These are phyloP conservation scores for Hygrocybe punicea DNA, from an alignment of 768 basidiomycete genomes.

Conservation along the genomic window DNA sequence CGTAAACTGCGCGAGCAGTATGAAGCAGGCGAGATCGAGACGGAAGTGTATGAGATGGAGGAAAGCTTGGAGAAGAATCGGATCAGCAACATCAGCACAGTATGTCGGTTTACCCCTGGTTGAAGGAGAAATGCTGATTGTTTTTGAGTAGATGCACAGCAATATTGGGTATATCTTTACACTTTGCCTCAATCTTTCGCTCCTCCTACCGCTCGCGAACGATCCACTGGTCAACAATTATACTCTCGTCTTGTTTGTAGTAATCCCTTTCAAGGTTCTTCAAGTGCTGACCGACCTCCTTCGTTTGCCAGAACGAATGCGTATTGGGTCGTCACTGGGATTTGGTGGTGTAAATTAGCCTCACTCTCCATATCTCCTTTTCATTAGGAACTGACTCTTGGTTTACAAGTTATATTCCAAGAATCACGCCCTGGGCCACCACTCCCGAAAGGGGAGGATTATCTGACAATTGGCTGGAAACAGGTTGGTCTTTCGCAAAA, in stretches of 20 bases:
- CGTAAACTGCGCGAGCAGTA: constrained; percentile 52
- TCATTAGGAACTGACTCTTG: neutral
- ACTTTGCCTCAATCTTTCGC: constrained; percentile 61
- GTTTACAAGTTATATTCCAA: constrained; percentile 67
- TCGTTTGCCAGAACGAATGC: constrained; percentile 51
- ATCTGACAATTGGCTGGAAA: constrained; percentile 83
- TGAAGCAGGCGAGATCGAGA: constrained; percentile 55
- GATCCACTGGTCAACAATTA: constrained; percentile 73
- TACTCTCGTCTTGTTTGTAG: constrained; percentile 63
- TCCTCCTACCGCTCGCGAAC: constrained; percentile 58
- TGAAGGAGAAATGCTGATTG: neutral
- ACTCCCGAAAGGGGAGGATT: constrained; percentile 71
- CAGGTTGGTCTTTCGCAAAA: constrained; percentile 49
- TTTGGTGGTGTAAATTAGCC: constrained; percentile 80
- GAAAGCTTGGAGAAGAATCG: constrained; percentile 81
- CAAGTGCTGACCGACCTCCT: neutral
- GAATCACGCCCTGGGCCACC: constrained; percentile 76
- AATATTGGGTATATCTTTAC: constrained; percentile 72
- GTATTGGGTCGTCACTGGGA: constrained; percentile 76
- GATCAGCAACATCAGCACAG: constrained; percentile 82
- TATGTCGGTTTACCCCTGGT: constrained; percentile 27
- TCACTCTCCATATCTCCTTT: neutral
- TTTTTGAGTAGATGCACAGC: constrained; percentile 55
- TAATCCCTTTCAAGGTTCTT: neutral
- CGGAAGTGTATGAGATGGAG: constrained; percentile 66